Evolutionary conservation across 2,329 filamentous ascomycete genomes (phyloP).

Genomic region (Fusarium cicatricum): DNA sequence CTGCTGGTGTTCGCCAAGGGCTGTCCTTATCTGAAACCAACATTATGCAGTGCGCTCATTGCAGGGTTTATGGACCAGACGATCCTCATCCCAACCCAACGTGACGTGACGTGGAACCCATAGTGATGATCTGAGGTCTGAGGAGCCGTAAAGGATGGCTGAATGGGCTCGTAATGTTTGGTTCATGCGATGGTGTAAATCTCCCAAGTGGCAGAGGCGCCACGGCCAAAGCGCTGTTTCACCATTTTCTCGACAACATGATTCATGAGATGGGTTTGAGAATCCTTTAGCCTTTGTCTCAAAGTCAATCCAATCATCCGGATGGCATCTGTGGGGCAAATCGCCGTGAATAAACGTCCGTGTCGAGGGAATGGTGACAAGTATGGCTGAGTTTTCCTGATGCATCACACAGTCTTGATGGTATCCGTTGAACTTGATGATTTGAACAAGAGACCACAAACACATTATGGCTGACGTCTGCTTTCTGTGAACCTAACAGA

Average conservation of each 20-base stretch:
- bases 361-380: background rate
- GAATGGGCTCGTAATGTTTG: background rate
- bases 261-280: background rate
- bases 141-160: background rate
- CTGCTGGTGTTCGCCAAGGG: background rate
- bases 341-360: background rate
- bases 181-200: background rate
- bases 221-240: background rate
- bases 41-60: slow-evolving; percentile 10
- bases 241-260: background rate
- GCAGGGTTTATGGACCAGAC: background rate
- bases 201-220: background rate
- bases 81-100: too few relatives aligned
- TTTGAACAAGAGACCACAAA: too few relatives aligned
- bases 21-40: slow-evolving; percentile 24
- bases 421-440: too few relatives aligned
- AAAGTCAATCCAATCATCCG: background rate
- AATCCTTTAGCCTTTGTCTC: background rate
- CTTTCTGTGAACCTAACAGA: too few relatives aligned
- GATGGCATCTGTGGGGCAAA: background rate
- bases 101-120: too few relatives aligned
- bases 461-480: too few relatives aligned
- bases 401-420: too few relatives aligned
- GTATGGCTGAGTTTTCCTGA: too few relatives aligned
- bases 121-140: too few relatives aligned